These are phyloP conservation scores for Fusarium sublunatum DNA, from an alignment of 2,329 filamentous ascomycete species.

Conservation along the genomic window DNA sequence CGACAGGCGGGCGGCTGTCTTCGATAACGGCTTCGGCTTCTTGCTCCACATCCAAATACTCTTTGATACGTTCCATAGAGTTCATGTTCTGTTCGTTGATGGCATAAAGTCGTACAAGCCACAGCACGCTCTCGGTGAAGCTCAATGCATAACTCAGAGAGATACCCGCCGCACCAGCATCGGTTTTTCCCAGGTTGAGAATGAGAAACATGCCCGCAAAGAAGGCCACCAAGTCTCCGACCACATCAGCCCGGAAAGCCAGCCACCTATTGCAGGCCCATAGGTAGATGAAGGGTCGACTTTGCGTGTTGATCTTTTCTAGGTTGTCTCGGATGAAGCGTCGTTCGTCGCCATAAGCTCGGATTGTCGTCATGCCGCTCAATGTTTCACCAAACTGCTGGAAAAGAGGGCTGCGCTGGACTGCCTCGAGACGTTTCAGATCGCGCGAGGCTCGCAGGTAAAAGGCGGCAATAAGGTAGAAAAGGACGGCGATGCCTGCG, in stretches of 20 bases:
- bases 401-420: conserved; percentile 93
- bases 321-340: conserved; percentile 95
- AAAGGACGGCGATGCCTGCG: conserved; percentile 84
- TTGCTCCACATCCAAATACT: conserved; percentile 96
- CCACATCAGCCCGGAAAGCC: conserved; percentile 87
- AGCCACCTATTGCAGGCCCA: conserved; percentile 99
- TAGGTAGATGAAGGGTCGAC: conserved; percentile 92
- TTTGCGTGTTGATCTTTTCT: conserved; percentile 86
- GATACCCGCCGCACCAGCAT: conserved; percentile 91
- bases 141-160: conserved; percentile 96
- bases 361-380: conserved; percentile 93
- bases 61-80: conserved; percentile 95
- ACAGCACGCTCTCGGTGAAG: conserved; percentile 96
- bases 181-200: conserved; percentile 81
- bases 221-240: conserved; percentile 92
- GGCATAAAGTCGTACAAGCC: conserved; percentile 94
- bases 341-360: conserved; percentile 93
- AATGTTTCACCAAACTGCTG: conserved; percentile 98
- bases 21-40: conserved; percentile 84
- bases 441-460: conserved; percentile 95
- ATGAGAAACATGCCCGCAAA: conserved; percentile 94
- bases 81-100: conserved; percentile 99
- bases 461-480: conserved; percentile 84
- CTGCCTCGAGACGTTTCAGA: conserved; percentile 92
- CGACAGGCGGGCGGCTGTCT: conserved; percentile 77